Evolutionary conservation across 2,329 filamentous ascomycete species (phyloP), one percentile per base, ranked within the genome.

Genomic region (Alternaria metachromatica): DNA sequence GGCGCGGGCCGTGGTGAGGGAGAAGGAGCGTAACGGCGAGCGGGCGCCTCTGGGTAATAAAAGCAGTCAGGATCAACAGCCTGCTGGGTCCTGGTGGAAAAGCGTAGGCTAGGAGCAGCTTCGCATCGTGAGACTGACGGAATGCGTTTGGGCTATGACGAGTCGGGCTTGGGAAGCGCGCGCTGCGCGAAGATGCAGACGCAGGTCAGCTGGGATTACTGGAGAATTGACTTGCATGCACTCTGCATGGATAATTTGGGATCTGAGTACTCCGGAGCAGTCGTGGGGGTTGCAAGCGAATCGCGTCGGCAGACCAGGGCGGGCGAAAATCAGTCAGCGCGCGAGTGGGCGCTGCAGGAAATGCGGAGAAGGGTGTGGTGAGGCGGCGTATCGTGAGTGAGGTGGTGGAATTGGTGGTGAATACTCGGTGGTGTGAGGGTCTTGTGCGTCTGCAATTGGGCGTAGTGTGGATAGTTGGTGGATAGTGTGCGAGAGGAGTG

Each of bases 51-150:
- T 69, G 65, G 65, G 60, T 53, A 66, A 66, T 74, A 72, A 72
- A 66, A 72, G 67, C 67, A 71, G 66, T 66, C 57, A 69, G 59
- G 69, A 75, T 69, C 69, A 71, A 72, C 69, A 70, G 71, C 69
- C 67, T 69, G 72, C 70, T 71, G 71, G 69, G 66, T 67, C 67
- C 68, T 67, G 63, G 51, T 20, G 61, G 43, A 25, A 65, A 55
- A 60, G 69, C 64, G 61, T 55, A 64, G 65, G 68, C 66, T 70
- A 74, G 55, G 65, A 70, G 66, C 68, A 69, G 68, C 68, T 60
- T 58, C 65, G 72, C 74, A 77, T 77, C 70, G 74, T 75, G 72
- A 72, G 65, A 66, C 64, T 67, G 69, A 72, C 64, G 58, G 69
- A 59, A 65, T 66, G 68, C 66, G 65, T 66, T 37, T 60, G 62